Evolutionary conservation across 129 eudicot genomes (phyloP).

Genomic region (Arctium lappa): DNA sequence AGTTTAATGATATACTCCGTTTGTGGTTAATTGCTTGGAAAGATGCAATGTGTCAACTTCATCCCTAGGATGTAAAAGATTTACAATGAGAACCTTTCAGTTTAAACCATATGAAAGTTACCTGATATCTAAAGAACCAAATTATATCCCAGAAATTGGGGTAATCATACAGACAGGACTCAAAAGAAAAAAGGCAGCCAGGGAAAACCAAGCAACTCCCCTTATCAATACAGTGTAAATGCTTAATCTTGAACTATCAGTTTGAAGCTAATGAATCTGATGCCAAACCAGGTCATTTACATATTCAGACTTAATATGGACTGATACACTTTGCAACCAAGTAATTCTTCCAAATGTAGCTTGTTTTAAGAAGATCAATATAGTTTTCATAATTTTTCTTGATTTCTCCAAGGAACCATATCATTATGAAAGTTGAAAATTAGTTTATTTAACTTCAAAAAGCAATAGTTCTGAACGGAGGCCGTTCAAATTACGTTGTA

Average conservation of each 20-base stretch:
- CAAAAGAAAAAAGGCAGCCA: not conserved
- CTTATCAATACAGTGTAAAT: not conserved
- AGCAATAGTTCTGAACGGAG: not conserved
- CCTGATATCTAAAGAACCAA: not conserved
- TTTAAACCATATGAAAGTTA: not conserved
- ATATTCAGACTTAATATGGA: not conserved
- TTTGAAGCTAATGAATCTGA: not conserved
- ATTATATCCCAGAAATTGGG: not conserved
- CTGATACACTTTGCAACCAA: not conserved
- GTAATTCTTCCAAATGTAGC: not conserved
- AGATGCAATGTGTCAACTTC: not conserved
- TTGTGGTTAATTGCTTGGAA: not conserved
- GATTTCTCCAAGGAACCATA: not conserved
- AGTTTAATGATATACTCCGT: not conserved
- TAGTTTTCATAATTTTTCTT: not conserved
- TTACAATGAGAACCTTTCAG: not conserved
- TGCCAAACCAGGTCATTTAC: not conserved
- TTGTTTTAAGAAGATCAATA: not conserved
- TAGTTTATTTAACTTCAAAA: not conserved
- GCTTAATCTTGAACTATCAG: not conserved
- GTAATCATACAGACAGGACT: not conserved
- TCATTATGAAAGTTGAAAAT: not conserved
- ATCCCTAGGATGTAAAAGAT: not conserved
- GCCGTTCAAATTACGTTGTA: not conserved
- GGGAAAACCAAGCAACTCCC: not conserved